phyloP scores from a whole-genome alignment of 2,329 filamentous ascomycete genomes.

The Chaetomium sp. region DNA sequence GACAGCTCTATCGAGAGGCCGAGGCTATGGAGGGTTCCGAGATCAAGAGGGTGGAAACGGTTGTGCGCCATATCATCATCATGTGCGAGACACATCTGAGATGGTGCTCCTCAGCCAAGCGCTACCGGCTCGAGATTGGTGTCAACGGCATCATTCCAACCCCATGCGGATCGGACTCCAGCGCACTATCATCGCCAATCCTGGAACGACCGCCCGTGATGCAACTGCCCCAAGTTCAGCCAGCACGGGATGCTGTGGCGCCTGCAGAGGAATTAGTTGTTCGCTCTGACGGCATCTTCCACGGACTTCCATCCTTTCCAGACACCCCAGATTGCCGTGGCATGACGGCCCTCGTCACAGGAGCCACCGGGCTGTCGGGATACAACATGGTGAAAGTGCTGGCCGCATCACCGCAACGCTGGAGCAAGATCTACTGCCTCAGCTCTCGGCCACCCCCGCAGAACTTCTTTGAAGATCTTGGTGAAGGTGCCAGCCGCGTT shows the following conservation, averaged over 20 bases:
- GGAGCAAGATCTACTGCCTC: slow-evolving; percentile 56
- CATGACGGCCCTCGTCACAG: slow-evolving; percentile 55
- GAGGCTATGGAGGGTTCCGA: not conserved
- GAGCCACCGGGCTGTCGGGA: slow-evolving; percentile 57
- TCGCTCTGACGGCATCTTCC: slow-evolving; percentile 47
- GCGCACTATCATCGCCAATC: not conserved
- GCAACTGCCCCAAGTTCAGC: not conserved
- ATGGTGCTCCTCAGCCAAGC: slow-evolving; percentile 27
- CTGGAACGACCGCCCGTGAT: not conserved
- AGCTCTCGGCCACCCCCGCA: slow-evolving; percentile 47
- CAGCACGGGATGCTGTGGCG: not conserved
- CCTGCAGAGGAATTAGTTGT: slow-evolving; percentile 20
- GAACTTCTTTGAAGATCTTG: slow-evolving; percentile 31
- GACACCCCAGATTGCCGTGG: slow-evolving; percentile 41
- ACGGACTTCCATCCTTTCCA: slow-evolving; percentile 52
- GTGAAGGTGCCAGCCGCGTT: slow-evolving; percentile 43
- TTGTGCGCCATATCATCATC: slow-evolving; percentile 23
- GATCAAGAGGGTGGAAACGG: slow-evolving; percentile 14
- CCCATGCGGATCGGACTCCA: not conserved
- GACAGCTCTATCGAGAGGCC: slow-evolving; percentile 7
- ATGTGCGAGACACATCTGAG: slow-evolving; percentile 29
- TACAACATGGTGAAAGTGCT: slow-evolving; percentile 54
- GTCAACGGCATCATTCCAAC: not conserved
- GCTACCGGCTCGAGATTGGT: slow-evolving; percentile 19
- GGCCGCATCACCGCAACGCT: slow-evolving; percentile 47